Evolutionary conservation across 371 early-diverging fungal genomes (phyloP).

Genomic region (Rhizopus arrhizus): DNA sequence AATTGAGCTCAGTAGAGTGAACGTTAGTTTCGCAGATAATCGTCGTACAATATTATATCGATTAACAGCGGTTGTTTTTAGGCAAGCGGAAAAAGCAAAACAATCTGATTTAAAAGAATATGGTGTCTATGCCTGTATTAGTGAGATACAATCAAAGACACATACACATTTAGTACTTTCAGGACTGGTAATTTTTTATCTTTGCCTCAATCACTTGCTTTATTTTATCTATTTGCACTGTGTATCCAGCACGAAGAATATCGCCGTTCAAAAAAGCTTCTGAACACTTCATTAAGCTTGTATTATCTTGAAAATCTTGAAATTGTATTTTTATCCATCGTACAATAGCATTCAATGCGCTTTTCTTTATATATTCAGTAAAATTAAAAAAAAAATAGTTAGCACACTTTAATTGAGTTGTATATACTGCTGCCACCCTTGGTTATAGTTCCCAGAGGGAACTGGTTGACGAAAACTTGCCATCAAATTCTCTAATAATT

Average conservation of each 20-base stretch:
- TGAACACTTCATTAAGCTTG: constrained; percentile 36
- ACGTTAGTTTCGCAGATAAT: not conserved
- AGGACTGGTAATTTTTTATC: not conserved
- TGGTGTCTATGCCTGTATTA: no score
- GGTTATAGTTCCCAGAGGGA: constrained; percentile 46
- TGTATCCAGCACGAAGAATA: constrained; percentile 36
- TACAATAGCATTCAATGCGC: constrained; percentile 62
- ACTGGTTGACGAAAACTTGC: not conserved
- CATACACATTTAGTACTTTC: not conserved
- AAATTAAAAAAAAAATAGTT: not conserved
- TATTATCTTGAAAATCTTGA: constrained; percentile 59
- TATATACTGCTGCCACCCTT: constrained; percentile 65
- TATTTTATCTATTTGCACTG: constrained; percentile 35
- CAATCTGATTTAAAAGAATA: no score
- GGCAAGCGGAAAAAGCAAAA: no score
- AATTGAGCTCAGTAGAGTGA: constrained; percentile 9
- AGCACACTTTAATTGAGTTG: constrained; percentile 59
- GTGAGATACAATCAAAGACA: not conserved
- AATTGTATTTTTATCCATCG: constrained; percentile 72
- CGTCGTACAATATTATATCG: not conserved
- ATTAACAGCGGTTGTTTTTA: not conserved
- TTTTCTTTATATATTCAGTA: constrained; percentile 16
- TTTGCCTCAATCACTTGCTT: constrained; percentile 31
- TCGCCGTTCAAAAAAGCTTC: constrained; percentile 41
- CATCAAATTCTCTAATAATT: constrained; percentile 48